Conservation (phyloP, 2,329 filamentous ascomycete species). For the Colletotrichum tropicale region DNA sequence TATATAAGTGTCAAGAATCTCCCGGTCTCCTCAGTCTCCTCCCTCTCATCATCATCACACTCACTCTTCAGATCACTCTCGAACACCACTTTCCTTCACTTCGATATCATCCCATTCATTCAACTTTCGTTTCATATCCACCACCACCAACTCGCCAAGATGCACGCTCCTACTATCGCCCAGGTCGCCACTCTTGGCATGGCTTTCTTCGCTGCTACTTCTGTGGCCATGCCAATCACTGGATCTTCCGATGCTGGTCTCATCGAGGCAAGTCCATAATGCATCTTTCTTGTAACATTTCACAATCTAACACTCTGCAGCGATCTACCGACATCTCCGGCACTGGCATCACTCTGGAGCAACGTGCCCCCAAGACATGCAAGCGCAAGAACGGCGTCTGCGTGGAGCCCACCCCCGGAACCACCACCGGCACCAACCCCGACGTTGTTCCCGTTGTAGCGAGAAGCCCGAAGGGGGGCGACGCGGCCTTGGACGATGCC, state of each 20-base stretch:
- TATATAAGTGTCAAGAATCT: background rate
- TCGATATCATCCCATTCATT: background rate
- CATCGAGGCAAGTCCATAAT: background rate
- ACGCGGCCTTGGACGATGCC: background rate
- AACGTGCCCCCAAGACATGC: background rate
- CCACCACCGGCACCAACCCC: background rate
- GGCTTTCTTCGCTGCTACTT: slow-evolving; percentile 11
- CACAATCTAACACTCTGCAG: background rate
- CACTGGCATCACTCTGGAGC: background rate
- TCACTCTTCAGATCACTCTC: background rate
- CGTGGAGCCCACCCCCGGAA: background rate
- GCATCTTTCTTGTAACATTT: accelerated
- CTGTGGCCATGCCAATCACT: background rate
- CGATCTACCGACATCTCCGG: background rate
- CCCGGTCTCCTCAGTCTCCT: background rate
- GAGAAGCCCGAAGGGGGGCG: background rate
- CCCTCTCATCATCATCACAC: background rate
- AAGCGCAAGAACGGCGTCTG: background rate
- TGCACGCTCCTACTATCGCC: slow-evolving; percentile 10
- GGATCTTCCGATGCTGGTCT: background rate
- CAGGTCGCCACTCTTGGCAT: slow-evolving; percentile 14
- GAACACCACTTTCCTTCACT: background rate
- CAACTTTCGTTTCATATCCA: background rate
- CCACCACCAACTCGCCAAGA: background rate
- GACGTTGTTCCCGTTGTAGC: background rate